Percentiles rank a stretch among this genome's conserved stretches.
These are phyloP conservation scores for Rhizopogon vulgaris DNA, from an alignment of 768 basidiomycete genomes.

Conservation along the genomic window DNA sequence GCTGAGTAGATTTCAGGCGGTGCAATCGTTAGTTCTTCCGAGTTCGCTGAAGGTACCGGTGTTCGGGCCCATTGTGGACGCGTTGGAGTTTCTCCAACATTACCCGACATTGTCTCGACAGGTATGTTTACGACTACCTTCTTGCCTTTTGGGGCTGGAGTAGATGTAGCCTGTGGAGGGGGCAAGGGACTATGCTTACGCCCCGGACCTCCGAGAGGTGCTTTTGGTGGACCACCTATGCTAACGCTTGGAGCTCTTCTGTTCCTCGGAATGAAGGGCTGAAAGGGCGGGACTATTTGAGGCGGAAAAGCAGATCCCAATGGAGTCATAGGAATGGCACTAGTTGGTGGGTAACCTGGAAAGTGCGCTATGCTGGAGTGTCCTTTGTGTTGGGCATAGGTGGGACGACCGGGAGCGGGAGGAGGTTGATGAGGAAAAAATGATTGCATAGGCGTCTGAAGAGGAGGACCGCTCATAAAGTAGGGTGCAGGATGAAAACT, in stretches of 20 bases:
- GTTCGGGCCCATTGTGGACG: conserved; percentile 57
- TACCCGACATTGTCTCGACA: conserved; percentile 46
- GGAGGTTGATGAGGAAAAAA: conserved; percentile 52
- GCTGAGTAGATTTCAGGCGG: conserved; percentile 37
- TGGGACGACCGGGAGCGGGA: conserved; percentile 45
- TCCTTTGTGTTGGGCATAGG: conserved; percentile 44
- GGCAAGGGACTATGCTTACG: conserved; percentile 70
- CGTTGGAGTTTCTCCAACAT: conserved; percentile 32
- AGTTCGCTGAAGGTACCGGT: conserved; percentile 39
- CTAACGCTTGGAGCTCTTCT: conserved; percentile 62
- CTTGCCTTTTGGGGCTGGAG: conserved; percentile 47
- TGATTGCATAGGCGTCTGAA: conserved; percentile 72
- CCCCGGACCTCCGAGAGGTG: conserved; percentile 72
- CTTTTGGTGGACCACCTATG: conserved; percentile 86
- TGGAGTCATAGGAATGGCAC: conserved; percentile 54
- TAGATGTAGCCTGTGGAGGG: conserved; percentile 19
- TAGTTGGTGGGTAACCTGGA: conserved; percentile 53
- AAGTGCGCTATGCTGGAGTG: conserved; percentile 59
- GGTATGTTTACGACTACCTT: conserved; percentile 70
- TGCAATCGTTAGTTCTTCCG: conserved; percentile 16
- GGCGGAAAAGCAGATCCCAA: conserved; percentile 51
- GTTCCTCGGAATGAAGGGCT: conserved; percentile 54
- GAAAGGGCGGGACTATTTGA: conserved; percentile 39
- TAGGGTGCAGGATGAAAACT: conserved; percentile 49
- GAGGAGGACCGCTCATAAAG: conserved; percentile 35